Base-by-base conservation (phyloP, 2,329 filamentous ascomycete species). In the Talaromyces atroroseus region DNA sequence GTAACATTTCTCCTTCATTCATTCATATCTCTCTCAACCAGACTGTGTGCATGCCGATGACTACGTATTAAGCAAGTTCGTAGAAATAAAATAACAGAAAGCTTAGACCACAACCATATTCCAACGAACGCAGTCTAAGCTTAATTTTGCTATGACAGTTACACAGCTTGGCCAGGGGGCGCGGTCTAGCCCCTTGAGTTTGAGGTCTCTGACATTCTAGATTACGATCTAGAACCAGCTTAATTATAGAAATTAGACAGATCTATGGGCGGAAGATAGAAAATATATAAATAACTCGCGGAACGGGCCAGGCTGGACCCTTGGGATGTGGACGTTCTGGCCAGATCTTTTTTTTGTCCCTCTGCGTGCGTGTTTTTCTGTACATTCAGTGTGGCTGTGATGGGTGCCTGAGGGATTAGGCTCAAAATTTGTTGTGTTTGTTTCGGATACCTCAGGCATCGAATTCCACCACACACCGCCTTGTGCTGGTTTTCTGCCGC, bases 401-500 rank as follows among this genome's bases (percentile, higher is more conserved):
- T 20, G 11, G 40, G 5, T 45, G 50, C 40, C 40, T 52, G 26
- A 21, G 6, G 3, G 16, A 24, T 24, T 16, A 46, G 50, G 50
- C 40, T 10, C 5, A 40, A 1, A 4, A 38, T 52, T 52, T 52
- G 50, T 32, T 26, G 23, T 53, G 51, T 53, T 47, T 53, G 51
- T n/a, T 53, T 26, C 2, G n/a, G 32, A 34, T 14, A 7, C 36
- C n/a, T 40, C n/a, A 40, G 36, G 36, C n/a, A 18, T 40, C 36
- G 4, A 12, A 2, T 16, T 18, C 36, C 36, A 6, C n/a, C 1
- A 14, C 36, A 36, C 47, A 45, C 51, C 51, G 40, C 51, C 42
- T 53, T 53, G 49, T 47, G 32, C 20, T 40, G 52, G 21, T 54
- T 54, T 54, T 54, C 52, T 54, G 52, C 52, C 52, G 44, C 29